Conservation (phyloP, 2,329 filamentous ascomycete genomes). For the Harringtonia lauricola region DNA sequence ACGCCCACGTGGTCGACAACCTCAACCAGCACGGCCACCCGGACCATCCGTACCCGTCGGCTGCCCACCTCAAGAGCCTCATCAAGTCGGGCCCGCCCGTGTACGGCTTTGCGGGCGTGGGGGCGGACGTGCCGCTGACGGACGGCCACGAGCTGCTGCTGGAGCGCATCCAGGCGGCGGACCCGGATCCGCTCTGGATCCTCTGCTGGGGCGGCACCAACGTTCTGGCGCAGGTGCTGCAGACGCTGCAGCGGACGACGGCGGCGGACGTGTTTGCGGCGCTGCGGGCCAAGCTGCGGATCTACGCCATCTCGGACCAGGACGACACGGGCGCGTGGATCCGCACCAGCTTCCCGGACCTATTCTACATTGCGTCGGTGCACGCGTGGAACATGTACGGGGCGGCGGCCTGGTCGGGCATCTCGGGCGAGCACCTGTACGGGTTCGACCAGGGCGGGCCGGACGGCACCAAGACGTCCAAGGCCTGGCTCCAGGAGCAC, state of each 20-base stretch:
- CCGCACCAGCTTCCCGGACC: conserved; percentile 36
- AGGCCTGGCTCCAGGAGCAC: conserved; percentile 39
- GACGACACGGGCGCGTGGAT: conserved; percentile 48
- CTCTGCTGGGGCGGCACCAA: conserved; percentile 43
- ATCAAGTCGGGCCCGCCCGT: conserved; percentile 22
- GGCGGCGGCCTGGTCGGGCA: conserved; percentile 43
- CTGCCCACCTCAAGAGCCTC: conserved; percentile 17
- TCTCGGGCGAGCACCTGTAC: conserved; percentile 17
- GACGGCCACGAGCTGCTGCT: conserved; percentile 32
- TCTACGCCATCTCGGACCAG: conserved; percentile 49
- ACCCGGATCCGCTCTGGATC: conserved; percentile 35
- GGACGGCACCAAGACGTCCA: conserved; percentile 33
- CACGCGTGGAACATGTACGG: conserved; percentile 46
- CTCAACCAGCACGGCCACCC: conserved; percentile 33
- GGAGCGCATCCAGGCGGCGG: conserved; percentile 13
- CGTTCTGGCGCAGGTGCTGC: conserved; percentile 36
- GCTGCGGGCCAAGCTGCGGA: conserved; percentile 30
- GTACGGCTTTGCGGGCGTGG: conserved; percentile 22
- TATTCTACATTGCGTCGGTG: conserved; percentile 44
- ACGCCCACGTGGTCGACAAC: conserved; percentile 31
- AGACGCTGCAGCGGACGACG: conserved; percentile 22
- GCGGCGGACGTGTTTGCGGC: conserved; percentile 19
- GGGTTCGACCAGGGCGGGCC: conserved; percentile 31
- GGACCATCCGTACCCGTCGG: conserved; percentile 22
- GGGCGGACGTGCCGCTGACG: conserved; percentile 19